Conservation (phyloP, 345 rosid genomes). For the Eucalyptus guilfoylei region DNA sequence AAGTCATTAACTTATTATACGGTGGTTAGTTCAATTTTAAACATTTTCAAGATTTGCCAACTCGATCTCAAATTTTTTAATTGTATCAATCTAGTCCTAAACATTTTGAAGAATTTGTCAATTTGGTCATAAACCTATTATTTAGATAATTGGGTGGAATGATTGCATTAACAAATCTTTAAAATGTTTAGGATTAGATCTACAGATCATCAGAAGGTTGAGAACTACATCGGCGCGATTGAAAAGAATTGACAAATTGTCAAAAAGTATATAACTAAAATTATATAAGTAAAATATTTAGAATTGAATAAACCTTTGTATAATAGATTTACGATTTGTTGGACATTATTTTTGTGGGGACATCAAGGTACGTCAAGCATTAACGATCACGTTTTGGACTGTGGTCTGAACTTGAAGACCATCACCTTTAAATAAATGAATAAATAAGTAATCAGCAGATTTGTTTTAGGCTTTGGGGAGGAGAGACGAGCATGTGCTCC, state of each 20-base stretch:
- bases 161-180: too few relatives aligned
- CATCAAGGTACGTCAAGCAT: not conserved
- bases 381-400: not conserved
- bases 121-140: too few relatives aligned
- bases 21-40: fast-evolving
- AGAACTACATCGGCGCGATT: fast-evolving
- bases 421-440: too few relatives aligned
- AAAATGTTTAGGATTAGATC: too few relatives aligned
- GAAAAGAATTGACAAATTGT: too few relatives aligned
- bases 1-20: fast-evolving
- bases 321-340: too few relatives aligned
- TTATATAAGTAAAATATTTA: too few relatives aligned
- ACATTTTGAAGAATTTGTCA: not conserved
- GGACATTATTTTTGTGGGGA: not conserved
- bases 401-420: not conserved
- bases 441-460: not conserved
- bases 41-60: fast-evolving
- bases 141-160: fast-evolving
- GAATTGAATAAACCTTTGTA: fast-evolving
- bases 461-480: not conserved
- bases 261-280: too few relatives aligned
- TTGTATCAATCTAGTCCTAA: fast-evolving
- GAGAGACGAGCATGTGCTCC: not conserved
- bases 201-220: too few relatives aligned
- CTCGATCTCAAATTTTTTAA: fast-evolving